Evolutionary conservation across 495 filamentous ascomycete genomes (phyloP), one percentile per base, ranked within the genome.

Genomic region (Poronia punctata): DNA sequence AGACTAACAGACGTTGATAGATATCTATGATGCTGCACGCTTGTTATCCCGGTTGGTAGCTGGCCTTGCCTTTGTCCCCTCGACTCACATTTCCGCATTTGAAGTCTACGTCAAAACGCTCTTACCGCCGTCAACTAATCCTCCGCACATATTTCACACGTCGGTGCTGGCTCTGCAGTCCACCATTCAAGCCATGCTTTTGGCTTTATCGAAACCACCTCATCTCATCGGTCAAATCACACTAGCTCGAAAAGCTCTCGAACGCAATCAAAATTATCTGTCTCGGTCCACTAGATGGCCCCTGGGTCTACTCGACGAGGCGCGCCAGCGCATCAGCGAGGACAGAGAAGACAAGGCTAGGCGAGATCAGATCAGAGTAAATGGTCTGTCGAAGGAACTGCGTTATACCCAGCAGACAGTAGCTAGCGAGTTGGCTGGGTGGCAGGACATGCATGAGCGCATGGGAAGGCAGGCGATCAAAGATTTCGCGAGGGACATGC

Each of bases 391-490:
- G 0, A 75, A 76, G 33, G 93, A 99, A 54, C 60, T 99, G 14
- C 66, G 85, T 23, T 96, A 93, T 57, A 95, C 88, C 35, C 89
- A 95, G 62, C 84, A 89, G 59, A 86, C 89, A 7, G 89, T 96
- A 5, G 90, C 93, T 9, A 71, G 78, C 6, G 93, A 99, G 59
- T 57, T 99, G 43, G 90, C 92, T 1, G 89, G 86, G 2, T 97
- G 90, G 84, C 86, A 94, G 52, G 87, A 92, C 10, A 78, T 86
- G 68, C 79, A 88, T 36, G 87, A 82, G 49, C 78, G 76, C 48
- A 74, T 87, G 62, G 88, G 83, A 2, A 67, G 78, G 19, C 78
- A 75, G 46, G 83, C 84, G 3, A 78, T 96, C 25, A 75, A 71
- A 45, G 74, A 83, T 11, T 77, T 94, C 51, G 90, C 83, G 24